A percentile compares a stretch with the other conserved stretches of the same genome.
phyloP scores from a whole-genome alignment of 2,329 filamentous ascomycete species.

The Sporothrix euskadiensis region DNA sequence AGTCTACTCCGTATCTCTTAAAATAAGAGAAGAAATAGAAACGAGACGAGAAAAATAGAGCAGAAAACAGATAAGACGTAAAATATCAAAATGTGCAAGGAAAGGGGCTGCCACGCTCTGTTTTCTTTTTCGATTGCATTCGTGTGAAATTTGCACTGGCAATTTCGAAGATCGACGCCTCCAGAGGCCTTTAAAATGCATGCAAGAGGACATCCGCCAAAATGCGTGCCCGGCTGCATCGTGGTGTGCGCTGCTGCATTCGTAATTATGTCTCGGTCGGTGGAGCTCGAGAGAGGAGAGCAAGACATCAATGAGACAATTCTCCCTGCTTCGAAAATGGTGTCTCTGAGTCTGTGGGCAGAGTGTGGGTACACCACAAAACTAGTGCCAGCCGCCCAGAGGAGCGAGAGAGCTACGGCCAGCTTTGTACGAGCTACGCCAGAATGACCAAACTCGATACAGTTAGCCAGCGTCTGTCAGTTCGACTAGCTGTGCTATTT shows the following conservation, averaged over 20 bases:
- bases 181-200: neutral
- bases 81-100: neutral
- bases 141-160: neutral
- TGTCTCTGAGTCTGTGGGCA: neutral
- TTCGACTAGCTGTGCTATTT: no score
- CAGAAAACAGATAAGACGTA: neutral
- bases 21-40: neutral
- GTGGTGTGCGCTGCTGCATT: neutral
- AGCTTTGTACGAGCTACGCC: constrained; percentile 4
- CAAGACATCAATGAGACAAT: constrained; percentile 20
- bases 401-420: neutral
- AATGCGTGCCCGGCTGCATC: constrained; percentile 1
- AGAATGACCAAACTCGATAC: constrained; percentile 5
- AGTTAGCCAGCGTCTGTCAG: neutral
- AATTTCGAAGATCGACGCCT: neutral
- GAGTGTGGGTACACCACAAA: neutral
- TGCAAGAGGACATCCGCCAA: neutral
- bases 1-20: neutral
- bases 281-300: constrained; percentile 16
- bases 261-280: constrained; percentile 1
- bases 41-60: neutral
- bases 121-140: neutral
- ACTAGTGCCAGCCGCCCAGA: constrained; percentile 7
- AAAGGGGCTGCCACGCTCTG: neutral
- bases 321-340: constrained; percentile 4